phyloP scores from a whole-genome alignment of 78 protist genomes.

The Dictyostelium capitatum region DNA sequence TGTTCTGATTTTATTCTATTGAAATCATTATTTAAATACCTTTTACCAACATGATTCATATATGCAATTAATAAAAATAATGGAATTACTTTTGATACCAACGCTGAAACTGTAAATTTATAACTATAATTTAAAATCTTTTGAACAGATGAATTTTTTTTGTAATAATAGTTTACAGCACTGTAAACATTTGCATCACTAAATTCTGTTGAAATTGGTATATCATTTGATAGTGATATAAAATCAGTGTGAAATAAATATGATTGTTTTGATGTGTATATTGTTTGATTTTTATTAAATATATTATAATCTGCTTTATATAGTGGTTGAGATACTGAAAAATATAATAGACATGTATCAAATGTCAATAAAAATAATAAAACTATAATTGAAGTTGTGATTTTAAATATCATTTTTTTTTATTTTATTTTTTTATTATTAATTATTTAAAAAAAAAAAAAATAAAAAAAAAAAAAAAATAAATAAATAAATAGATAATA shows the following conservation, averaged over 20 bases:
- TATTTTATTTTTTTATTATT: not conserved
- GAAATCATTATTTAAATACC: constrained; percentile 1
- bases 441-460: not conserved
- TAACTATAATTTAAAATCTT: not conserved
- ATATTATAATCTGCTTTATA: not conserved
- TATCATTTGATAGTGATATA: not conserved
- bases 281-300: not conserved
- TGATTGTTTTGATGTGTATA: not conserved
- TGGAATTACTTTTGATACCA: not conserved
- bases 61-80: not conserved
- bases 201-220: not conserved
- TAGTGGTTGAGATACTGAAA: constrained; percentile 1
- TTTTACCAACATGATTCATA: constrained; percentile 6
- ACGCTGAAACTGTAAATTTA: not conserved
- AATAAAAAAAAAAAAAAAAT: not conserved
- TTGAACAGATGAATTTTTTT: not conserved
- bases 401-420: constrained; percentile 16
- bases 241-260: not conserved
- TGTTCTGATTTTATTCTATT: not conserved
- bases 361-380: not conserved
- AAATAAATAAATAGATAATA: not conserved
- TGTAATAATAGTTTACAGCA: not conserved
- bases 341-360: not conserved
- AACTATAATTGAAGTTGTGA: not conserved
- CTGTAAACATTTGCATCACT: not conserved